Percentiles rank a stretch among this genome's conserved stretches.
Conservation (phyloP, 331 rosid genomes). For the Malus hybrid region DNA sequence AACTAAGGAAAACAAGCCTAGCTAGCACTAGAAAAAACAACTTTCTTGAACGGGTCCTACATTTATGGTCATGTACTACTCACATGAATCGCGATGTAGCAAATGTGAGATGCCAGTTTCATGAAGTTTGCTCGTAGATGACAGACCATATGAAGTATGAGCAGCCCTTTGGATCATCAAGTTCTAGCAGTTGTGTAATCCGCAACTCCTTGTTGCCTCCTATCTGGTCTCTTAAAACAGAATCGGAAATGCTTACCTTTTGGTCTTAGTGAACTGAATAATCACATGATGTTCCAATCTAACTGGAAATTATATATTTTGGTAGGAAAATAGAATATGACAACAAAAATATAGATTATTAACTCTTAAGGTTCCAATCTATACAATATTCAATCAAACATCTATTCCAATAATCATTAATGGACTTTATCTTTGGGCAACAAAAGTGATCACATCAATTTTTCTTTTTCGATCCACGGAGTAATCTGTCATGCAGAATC, state of each 20-base stretch:
- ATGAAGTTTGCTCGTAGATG: background rate
- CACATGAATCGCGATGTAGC: too few species aligned
- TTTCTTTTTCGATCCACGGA: conserved; percentile 1
- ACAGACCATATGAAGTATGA: background rate
- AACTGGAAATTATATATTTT: too few species aligned
- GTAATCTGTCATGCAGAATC: conserved; percentile 31
- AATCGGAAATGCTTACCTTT: background rate
- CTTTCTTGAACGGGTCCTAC: too few species aligned
- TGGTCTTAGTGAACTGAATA: too few species aligned
- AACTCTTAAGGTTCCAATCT: background rate
- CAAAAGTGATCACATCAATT: background rate
- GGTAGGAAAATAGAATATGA: background rate
- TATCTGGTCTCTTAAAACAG: background rate
- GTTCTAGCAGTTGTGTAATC: background rate
- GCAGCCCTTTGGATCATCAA: background rate
- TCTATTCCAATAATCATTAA: background rate
- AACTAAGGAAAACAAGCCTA: background rate
- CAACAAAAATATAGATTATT: background rate
- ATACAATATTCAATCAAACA: background rate
- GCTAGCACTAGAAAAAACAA: too few species aligned
- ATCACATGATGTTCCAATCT: too few species aligned
- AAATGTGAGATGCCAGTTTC: too few species aligned
- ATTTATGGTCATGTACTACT: too few species aligned
- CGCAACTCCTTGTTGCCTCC: background rate
- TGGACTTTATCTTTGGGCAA: conserved; percentile 1